Base-by-base conservation (phyloP, 495 filamentous ascomycete species). In the Neurospora africana region DNA sequence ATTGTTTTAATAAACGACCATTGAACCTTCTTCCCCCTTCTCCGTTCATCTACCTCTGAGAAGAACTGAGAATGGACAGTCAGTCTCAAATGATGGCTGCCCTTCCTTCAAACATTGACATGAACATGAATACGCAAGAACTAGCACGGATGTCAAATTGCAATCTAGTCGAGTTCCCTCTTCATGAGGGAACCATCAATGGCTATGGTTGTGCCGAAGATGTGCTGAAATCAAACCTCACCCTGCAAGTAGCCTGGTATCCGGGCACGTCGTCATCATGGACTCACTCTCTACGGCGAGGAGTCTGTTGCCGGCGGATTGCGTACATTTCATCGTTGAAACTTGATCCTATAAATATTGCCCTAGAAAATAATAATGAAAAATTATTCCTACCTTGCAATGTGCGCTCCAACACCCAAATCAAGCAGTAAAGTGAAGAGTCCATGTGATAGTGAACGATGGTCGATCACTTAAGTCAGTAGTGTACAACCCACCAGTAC, bases 81-180 rank as follows among this genome's bases (percentile, higher is more conserved):
- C 53, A 61, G 27, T 65, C 27, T 65, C 53, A 17, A 61, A 61
- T 33, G 27, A 33, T 33, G 27, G 27, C 15, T 65, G 6, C 23
- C 27, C 17, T 71, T 53, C n/a, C 30, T 23, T 47, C 8, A 58
- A 27, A 27, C 23, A 38, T 30, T 23, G 36, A 35, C 69, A 68
- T n/a, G 33, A 67, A 10, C 53, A 9, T 65, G 53, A 33, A 19
- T 0, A 65, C 23, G 53, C 19, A n/a, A 27, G 69, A 74, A 74
- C 68, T 82, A 94, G 94, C 93, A 97, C 92, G 90, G 92, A 96
- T 97, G 94, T 97, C 94, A 97, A 97, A 96, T 97, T 97, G 89
- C 94, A 93, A 92, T 91, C 86, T 88, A 86, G 83, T 90, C 79
- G 74, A 33, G 27, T 65, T 65, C 72, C 69, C 85, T 86, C 76